phyloP scores from a whole-genome alignment of 2,329 filamentous ascomycete genomes.

The Fusarium heterosporum region DNA sequence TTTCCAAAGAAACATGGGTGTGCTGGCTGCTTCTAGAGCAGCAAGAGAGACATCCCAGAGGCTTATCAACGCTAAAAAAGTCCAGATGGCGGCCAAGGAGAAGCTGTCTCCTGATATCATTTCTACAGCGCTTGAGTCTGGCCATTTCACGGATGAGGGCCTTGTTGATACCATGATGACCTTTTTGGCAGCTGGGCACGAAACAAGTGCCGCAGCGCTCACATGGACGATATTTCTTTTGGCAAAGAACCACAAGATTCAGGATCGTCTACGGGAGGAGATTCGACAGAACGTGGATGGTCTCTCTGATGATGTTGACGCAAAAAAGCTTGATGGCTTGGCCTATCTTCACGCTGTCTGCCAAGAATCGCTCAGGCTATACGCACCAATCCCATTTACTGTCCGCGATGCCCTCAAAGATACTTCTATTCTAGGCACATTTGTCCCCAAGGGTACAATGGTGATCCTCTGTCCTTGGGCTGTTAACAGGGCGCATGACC shows the following conservation, averaged over 20 bases:
- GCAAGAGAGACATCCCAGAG: slow-evolving; percentile 42
- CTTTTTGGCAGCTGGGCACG: slow-evolving; percentile 52
- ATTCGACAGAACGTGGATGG: slow-evolving; percentile 51
- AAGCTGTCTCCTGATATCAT: slow-evolving; percentile 53
- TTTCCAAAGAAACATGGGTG: slow-evolving; percentile 32
- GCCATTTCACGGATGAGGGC: slow-evolving; percentile 43
- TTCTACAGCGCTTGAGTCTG: slow-evolving; percentile 50
- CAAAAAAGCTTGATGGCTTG: slow-evolving; percentile 51
- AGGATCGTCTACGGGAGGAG: slow-evolving; percentile 55
- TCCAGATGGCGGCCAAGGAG: slow-evolving; percentile 36
- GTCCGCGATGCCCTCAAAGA: slow-evolving; percentile 50
- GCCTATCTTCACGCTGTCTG: slow-evolving; percentile 57
- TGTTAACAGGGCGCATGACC: slow-evolving; percentile 47
- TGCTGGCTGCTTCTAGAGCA: slow-evolving; percentile 24
- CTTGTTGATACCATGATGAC: slow-evolving; percentile 33
- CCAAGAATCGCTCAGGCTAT: slow-evolving; percentile 58
- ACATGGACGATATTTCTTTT: slow-evolving; percentile 58
- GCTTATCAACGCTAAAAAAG: slow-evolving; percentile 51
- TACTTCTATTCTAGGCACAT: slow-evolving; percentile 49
- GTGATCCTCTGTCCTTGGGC: slow-evolving; percentile 50
- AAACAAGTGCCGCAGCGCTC: slow-evolving; percentile 57
- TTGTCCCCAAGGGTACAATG: slow-evolving; percentile 53
- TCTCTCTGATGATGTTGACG: slow-evolving; percentile 43
- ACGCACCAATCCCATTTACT: slow-evolving; percentile 52
- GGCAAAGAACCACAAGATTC: slow-evolving; percentile 51